These are phyloP conservation scores for Westerdykella aurantiaca DNA, from an alignment of 2,329 filamentous ascomycete species.

Conservation along the genomic window DNA sequence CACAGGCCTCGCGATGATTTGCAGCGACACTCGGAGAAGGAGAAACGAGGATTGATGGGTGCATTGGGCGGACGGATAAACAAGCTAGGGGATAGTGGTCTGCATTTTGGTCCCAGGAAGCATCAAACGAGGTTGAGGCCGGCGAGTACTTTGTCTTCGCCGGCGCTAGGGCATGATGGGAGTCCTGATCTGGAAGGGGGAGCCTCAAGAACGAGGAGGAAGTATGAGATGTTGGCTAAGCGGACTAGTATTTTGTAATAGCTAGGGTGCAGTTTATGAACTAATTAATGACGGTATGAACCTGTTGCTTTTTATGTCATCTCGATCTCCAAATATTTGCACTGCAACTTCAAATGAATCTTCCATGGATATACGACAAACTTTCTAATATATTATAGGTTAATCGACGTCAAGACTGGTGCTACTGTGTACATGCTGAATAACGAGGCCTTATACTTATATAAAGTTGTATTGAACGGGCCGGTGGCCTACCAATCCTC, in stretches of 20 bases:
- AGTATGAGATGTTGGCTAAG: constrained; percentile 34
- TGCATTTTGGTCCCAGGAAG: constrained; percentile 12
- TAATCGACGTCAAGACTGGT: no score
- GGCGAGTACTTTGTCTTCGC: constrained; percentile 15
- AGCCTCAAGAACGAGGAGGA: constrained; percentile 27
- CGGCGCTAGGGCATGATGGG: constrained; percentile 1
- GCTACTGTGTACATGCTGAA: no score
- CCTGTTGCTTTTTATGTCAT: no score
- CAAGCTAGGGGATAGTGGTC: constrained; percentile 5
- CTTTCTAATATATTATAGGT: no score
- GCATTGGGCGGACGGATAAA: neutral
- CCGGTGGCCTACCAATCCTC: neutral
- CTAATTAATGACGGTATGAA: no score
- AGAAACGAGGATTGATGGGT: constrained; percentile 3
- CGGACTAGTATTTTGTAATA: constrained; percentile 33
- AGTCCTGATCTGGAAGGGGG: constrained; percentile 1
- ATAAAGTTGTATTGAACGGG: no score
- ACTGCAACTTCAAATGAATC: no score
- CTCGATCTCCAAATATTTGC: no score
- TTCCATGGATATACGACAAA: no score
- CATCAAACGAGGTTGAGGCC: constrained; percentile 12
- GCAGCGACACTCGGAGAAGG: constrained; percentile 14
- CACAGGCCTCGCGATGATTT: constrained; percentile 29
- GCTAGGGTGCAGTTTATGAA: no score
- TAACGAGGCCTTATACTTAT: no score